These are phyloP conservation scores for Phaseolus lunatus DNA, from an alignment of 306 rosid species.

Conservation along the genomic window DNA sequence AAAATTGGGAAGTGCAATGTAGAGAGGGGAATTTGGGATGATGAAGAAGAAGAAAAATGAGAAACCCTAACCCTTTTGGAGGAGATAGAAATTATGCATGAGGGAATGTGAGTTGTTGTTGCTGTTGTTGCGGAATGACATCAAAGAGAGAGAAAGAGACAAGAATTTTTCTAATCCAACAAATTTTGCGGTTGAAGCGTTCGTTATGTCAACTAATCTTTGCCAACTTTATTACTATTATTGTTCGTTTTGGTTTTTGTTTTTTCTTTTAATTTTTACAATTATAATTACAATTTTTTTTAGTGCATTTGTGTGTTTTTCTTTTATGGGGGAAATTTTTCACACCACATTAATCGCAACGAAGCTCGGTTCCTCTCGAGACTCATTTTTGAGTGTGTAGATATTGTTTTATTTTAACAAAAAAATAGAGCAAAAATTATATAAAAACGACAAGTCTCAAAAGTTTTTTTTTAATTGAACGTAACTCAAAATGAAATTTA, in stretches of 20 bases:
- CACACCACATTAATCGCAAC: constrained; percentile 33
- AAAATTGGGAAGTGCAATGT: not conserved
- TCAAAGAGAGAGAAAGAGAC: constrained; percentile 52
- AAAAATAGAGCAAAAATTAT: too few relatives aligned
- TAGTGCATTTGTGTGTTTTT: not conserved
- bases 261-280: not conserved
- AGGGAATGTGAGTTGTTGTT: constrained; percentile 37
- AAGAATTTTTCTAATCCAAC: constrained; percentile 62
- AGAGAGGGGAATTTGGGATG: not conserved
- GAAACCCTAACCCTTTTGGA: constrained; percentile 59
- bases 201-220: constrained; percentile 73
- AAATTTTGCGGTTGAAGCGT: constrained; percentile 96
- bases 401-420: too few relatives aligned
- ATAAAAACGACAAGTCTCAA: too few relatives aligned
- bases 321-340: not conserved
- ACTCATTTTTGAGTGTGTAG: not conserved
- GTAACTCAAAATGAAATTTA: too few relatives aligned
- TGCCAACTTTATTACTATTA: constrained; percentile 55
- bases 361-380: not conserved
- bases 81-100: constrained; percentile 50
- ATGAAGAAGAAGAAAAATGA: not conserved
- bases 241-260: not conserved
- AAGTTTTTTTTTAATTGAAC: too few relatives aligned
- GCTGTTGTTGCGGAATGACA: constrained; percentile 39
- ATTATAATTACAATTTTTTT: not conserved